Evolutionary conservation across 208 protist genomes (phyloP).

Genomic region (Leishmania lainsoni): DNA sequence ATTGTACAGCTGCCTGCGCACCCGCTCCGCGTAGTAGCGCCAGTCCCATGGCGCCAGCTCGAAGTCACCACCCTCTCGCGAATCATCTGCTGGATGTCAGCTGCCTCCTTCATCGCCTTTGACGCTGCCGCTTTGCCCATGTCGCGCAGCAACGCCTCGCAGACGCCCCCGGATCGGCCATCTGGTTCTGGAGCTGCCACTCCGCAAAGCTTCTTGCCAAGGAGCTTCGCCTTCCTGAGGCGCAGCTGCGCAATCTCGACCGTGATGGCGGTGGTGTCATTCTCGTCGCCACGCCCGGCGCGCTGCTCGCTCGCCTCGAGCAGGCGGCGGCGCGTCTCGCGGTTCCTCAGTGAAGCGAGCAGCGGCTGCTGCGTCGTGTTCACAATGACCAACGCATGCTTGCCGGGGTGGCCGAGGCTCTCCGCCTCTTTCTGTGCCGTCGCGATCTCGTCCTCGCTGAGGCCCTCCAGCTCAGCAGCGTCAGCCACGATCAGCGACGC

Average conservation of each 20-base stretch:
- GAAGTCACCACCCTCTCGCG: slow-evolving; percentile 34
- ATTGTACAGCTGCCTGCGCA: slow-evolving; percentile 45
- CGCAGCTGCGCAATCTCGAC: slow-evolving; percentile 44
- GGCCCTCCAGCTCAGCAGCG: slow-evolving; percentile 44
- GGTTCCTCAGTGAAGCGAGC: slow-evolving; percentile 36
- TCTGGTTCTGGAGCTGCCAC: slow-evolving; percentile 49
- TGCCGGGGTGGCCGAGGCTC: slow-evolving; percentile 37
- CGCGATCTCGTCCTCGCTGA: slow-evolving; percentile 38
- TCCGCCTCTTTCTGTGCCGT: slow-evolving; percentile 38
- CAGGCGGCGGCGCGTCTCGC: slow-evolving; percentile 45
- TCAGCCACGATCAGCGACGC: slow-evolving; percentile 39
- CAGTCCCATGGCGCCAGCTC: slow-evolving; percentile 60
- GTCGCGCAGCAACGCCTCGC: slow-evolving; percentile 36
- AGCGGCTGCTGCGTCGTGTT: slow-evolving; percentile 67
- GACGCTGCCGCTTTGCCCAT: slow-evolving; percentile 10
- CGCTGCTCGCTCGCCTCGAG: slow-evolving; percentile 40
- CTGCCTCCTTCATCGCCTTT: slow-evolving; percentile 33
- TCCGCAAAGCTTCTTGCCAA: slow-evolving; percentile 57
- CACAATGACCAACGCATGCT: slow-evolving; percentile 47
- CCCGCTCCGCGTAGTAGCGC: slow-evolving; percentile 49
- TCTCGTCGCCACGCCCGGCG: slow-evolving; percentile 12
- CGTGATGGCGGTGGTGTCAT: slow-evolving; percentile 29
- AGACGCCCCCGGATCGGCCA: slow-evolving; percentile 41
- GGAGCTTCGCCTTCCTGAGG: slow-evolving; percentile 44
- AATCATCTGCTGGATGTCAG: slow-evolving; percentile 33